phyloP scores from a whole-genome alignment of 768 basidiomycete species.

The Tulasnella sp. region DNA sequence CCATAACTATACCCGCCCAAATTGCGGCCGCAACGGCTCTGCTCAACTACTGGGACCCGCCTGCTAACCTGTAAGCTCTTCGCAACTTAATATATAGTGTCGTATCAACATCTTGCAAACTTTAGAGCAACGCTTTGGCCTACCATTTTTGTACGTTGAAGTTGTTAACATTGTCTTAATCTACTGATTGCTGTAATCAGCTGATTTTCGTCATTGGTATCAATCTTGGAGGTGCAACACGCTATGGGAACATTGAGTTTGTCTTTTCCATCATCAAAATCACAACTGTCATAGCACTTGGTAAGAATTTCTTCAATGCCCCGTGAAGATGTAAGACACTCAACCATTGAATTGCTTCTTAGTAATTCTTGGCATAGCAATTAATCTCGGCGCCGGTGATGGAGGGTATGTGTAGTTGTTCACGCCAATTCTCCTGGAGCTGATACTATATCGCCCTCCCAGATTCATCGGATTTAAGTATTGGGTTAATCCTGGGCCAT shows the following conservation, averaged over 20 bases:
- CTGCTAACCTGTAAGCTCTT: not conserved
- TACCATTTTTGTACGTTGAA: not conserved
- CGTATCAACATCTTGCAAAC: too few species aligned
- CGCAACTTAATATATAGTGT: not conserved
- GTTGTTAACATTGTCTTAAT: not conserved
- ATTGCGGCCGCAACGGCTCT: constrained; percentile 7
- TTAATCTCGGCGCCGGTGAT: not conserved
- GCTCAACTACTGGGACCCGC: constrained; percentile 11
- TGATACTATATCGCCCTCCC: not conserved
- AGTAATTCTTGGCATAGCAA: not conserved
- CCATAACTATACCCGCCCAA: constrained; percentile 6
- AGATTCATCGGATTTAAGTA: not conserved
- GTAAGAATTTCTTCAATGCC: too few species aligned
- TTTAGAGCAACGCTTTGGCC: not conserved
- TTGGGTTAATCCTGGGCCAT: constrained; percentile 28
- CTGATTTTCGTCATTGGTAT: not conserved
- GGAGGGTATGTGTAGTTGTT: not conserved
- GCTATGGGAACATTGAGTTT: constrained; percentile 6
- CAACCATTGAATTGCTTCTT: not conserved
- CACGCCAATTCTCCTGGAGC: not conserved
- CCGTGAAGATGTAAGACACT: too few species aligned
- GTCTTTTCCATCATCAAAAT: constrained; percentile 7
- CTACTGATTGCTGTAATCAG: too few species aligned
- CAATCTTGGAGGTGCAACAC: not conserved
- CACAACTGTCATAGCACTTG: not conserved